Conservation (phyloP, 345 rosid species). For the Acer campestre region DNA sequence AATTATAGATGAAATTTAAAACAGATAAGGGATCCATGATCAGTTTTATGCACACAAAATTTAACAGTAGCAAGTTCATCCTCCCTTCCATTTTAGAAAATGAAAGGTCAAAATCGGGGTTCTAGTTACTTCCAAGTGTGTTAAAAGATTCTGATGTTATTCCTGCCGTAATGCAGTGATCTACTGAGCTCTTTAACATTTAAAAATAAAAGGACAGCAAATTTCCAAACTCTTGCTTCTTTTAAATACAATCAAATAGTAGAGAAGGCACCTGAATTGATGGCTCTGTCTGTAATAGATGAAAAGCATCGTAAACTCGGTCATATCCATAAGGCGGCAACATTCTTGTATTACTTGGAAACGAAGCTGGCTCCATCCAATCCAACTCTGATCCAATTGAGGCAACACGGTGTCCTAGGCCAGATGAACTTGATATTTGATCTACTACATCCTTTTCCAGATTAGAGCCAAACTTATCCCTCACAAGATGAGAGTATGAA, state of each 20-base stretch:
- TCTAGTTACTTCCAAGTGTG: neutral
- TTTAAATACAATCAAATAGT: neutral
- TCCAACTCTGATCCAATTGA: slow-evolving; percentile 55
- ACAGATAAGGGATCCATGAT: neutral
- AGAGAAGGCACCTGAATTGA: slow-evolving; percentile 62
- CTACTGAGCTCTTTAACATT: neutral
- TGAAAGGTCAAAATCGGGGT: neutral
- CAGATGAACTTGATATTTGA: slow-evolving; percentile 36
- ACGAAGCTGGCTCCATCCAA: slow-evolving; percentile 74
- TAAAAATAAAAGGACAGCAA: neutral
- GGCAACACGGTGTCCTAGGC: slow-evolving; percentile 37
- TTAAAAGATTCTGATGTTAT: neutral
- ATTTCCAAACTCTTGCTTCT: neutral
- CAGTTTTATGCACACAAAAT: neutral
- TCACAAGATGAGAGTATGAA: slow-evolving; percentile 40
- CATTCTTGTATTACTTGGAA: slow-evolving; percentile 41
- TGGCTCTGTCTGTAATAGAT: slow-evolving; percentile 74
- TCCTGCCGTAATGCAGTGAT: neutral
- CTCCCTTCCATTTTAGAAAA: neutral
- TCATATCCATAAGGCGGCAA: slow-evolving; percentile 52
- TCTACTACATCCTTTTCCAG: slow-evolving; percentile 35
- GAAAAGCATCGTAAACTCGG: slow-evolving; percentile 73
- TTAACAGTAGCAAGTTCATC: neutral
- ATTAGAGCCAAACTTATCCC: slow-evolving; percentile 51
- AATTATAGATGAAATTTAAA: no score